Evolutionary conservation across 495 filamentous ascomycete species (phyloP), one percentile per base, ranked within the genome.

Genomic region (Hypoxylon rickii): DNA sequence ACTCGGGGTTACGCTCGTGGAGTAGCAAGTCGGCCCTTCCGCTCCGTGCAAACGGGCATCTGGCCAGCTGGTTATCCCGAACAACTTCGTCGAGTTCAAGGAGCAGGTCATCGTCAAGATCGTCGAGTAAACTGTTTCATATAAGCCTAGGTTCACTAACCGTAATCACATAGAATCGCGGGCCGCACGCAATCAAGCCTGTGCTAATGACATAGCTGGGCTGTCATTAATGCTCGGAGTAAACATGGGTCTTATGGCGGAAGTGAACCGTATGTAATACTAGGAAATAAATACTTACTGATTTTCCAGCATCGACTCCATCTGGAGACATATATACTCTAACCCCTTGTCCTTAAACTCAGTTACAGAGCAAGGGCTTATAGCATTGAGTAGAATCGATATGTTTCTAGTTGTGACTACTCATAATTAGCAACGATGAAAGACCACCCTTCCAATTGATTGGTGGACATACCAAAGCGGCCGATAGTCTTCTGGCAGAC

Each of bases 291-390:
- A n/a, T 6, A 69, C 66, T 61, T 52, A 69, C 66, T 89, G 87
- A 56, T 96, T 95, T 64, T 95, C 87, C 32, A 98, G 83, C 79
- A 97, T 86, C 2, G 83, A 84, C 65, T 97, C 93, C 31, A 97
- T 76, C 63, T 95, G 92, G 29, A 96, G 72, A 58, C 91, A 97
- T 21, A 96, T 83, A 69, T 97, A 97, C 71, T 96, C 89, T 53
- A 97, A 69, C 2, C 87, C 88, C 29, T 86, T 88, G 64, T 96
- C 82, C 69, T 96, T 96, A 69, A 98, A 96, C 49, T 89, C 86
- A 0, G 80, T 86, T 20, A 96, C 83, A 3, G 84, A 88, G 67
- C 86, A 93, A 0, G 90, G 89, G 38, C 88, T 85, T 52, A 96
- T 85, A 1, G 83, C 86, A 65, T 94, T 96, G 20, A 98, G 78